Percentiles rank a stretch among this genome's conserved stretches.
Conservation (phyloP, 345 rosid species). For the Xanthoceras sorbifolium region DNA sequence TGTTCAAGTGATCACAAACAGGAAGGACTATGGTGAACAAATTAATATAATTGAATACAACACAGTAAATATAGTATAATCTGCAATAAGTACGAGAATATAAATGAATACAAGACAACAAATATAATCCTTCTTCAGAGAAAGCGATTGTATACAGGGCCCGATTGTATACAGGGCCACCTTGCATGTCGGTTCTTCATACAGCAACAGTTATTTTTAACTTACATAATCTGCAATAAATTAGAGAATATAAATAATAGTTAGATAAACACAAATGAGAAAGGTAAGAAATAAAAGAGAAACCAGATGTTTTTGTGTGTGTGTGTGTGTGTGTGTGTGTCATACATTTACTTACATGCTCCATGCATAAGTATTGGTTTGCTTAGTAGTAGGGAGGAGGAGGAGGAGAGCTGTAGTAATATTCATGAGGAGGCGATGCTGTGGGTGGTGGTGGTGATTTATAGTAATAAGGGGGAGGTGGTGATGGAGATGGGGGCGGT, state of each 20-base stretch:
- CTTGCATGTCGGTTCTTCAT: not conserved
- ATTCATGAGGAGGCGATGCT: slow-evolving; percentile 3
- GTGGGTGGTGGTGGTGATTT: slow-evolving; percentile 1
- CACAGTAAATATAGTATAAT: no score
- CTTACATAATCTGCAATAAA: not conserved
- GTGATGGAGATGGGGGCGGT: slow-evolving; percentile 3
- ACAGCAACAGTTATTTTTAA: not conserved
- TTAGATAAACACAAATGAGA: no score
- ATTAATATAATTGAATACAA: no score
- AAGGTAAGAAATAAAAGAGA: not conserved
- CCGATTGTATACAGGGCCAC: no score
- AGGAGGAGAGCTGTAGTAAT: slow-evolving; percentile 6
- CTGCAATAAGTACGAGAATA: no score
- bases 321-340: no score
- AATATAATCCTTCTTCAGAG: not conserved
- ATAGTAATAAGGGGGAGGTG: slow-evolving; percentile 12
- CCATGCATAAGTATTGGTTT: not conserved
- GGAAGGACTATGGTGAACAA: no score
- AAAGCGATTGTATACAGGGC: not conserved
- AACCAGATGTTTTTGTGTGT: not conserved
- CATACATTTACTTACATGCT: no score
- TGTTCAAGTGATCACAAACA: no score
- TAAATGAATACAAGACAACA: no score
- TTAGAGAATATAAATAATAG: no score
- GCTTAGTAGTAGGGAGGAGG: not conserved